These are phyloP conservation scores for Coniferiporia weirii DNA, from an alignment of 1,284 basidiomycete genomes.

Conservation along the genomic window DNA sequence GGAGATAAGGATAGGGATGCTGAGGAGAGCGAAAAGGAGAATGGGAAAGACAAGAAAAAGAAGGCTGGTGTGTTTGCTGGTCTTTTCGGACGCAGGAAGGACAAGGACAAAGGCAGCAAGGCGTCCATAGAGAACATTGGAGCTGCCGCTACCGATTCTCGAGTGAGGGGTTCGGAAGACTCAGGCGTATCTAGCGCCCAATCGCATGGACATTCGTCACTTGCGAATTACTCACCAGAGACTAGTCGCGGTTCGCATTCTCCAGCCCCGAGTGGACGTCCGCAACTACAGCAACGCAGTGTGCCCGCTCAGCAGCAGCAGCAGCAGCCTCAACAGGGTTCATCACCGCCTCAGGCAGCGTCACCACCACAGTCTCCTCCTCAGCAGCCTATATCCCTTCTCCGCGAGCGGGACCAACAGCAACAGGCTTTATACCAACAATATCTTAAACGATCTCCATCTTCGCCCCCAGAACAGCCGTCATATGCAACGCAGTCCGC, in stretches of 20 bases:
- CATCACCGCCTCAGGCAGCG: conserved; percentile 5
- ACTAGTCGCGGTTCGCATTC: conserved; percentile 7
- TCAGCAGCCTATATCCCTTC: conserved; percentile 48
- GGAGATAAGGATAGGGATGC: conserved; percentile 26
- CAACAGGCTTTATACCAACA: conserved; percentile 87
- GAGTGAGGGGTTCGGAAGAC: conserved; percentile 25
- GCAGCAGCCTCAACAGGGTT: conserved; percentile 26
- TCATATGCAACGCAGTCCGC: conserved; percentile 66
- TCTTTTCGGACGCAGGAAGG: conserved; percentile 71
- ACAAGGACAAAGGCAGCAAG: conserved; percentile 68
- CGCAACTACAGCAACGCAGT: conserved; percentile 8
- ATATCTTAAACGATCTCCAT: conserved; percentile 78
- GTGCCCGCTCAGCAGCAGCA: conserved; percentile 24
- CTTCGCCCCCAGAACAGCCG: conserved; percentile 68
- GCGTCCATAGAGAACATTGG: conserved; percentile 43
- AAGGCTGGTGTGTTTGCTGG: conserved; percentile 66
- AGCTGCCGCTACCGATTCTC: conserved; percentile 32
- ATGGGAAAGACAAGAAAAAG: conserved; percentile 43
- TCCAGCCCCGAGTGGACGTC: conserved; percentile 2
- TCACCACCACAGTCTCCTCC: background rate
- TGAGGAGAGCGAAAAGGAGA: conserved; percentile 38
- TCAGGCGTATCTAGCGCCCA: conserved; percentile 19
- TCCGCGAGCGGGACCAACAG: conserved; percentile 84
- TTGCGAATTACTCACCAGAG: conserved; percentile 18
- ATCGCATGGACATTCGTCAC: conserved; percentile 13